Conservation (phyloP, 441 rosid species). For the Viola pubescens region DNA sequence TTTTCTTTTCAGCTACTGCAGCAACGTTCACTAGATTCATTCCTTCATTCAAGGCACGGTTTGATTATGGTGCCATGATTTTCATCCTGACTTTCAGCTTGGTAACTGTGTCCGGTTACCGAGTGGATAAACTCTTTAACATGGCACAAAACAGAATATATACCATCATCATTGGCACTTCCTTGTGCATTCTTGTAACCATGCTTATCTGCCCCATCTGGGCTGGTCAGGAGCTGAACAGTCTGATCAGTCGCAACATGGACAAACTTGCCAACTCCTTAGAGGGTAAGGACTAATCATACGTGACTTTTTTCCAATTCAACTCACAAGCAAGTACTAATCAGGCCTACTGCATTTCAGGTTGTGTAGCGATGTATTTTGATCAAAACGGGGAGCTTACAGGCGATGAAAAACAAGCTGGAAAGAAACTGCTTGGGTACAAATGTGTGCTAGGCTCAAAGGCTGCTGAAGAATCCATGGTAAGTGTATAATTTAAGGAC, state of each 20-base stretch:
- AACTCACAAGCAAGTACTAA: neutral
- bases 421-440: constrained; percentile 34
- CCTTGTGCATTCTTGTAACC: constrained; percentile 43
- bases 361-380: constrained; percentile 33
- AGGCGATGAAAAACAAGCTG: constrained; percentile 16
- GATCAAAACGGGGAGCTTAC: constrained; percentile 7
- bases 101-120: constrained; percentile 57
- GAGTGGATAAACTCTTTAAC: constrained; percentile 46
- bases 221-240: constrained; percentile 78
- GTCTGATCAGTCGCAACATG: constrained; percentile 39
- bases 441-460: constrained; percentile 54
- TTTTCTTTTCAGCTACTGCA: constrained; percentile 39
- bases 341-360: constrained; percentile 27
- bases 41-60: constrained; percentile 57
- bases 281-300: constrained; percentile 37
- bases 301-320: neutral
- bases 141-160: constrained; percentile 51
- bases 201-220: constrained; percentile 74
- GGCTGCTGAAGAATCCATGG: constrained; percentile 63
- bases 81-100: constrained; percentile 70
- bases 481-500: constrained; percentile 17
- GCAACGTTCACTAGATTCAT: constrained; percentile 67
- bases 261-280: constrained; percentile 60
- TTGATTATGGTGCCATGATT: constrained; percentile 64
- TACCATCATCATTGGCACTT: constrained; percentile 58